These are phyloP conservation scores for Hygrophila difformis DNA, from an alignment of 257 asterid genomes.

Conservation along the genomic window DNA sequence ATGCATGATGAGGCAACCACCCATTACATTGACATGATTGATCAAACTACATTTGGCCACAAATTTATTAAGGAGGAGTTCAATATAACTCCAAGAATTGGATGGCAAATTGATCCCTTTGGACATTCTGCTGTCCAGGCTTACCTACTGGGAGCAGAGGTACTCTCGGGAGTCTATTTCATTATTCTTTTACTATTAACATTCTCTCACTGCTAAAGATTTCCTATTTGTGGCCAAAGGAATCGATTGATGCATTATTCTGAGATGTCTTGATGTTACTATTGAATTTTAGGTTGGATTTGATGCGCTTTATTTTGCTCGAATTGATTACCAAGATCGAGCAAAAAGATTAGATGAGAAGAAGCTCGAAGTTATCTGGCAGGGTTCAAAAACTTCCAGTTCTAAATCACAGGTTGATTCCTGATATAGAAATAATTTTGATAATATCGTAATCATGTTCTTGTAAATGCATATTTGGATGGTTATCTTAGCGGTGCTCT, in stretches of 20 bases:
- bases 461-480: too few species aligned
- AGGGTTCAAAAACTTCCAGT: constrained; percentile 72
- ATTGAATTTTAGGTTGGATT: constrained; percentile 74
- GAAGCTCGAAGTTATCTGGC: constrained; percentile 92
- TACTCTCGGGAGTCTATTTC: constrained; percentile 9
- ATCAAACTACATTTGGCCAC: constrained; percentile 94
- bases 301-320: constrained; percentile 87
- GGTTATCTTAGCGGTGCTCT: too few species aligned
- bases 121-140: constrained; percentile 69
- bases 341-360: constrained; percentile 53
- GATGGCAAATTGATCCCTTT: too few species aligned
- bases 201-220: too few species aligned
- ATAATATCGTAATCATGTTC: too few species aligned
- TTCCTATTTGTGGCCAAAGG: too few species aligned
- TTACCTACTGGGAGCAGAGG: constrained; percentile 96
- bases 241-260: too few species aligned
- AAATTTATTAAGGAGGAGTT: constrained; percentile 63
- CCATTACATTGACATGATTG: constrained; percentile 43
- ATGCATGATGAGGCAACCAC: constrained; percentile 94
- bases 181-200: too few species aligned
- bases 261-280: constrained; percentile 8
- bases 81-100: not conserved
- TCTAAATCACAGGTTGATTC: constrained; percentile 77
- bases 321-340: constrained; percentile 98
- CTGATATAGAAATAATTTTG: too few species aligned